These are phyloP conservation scores for Populus hybrid DNA, from an alignment of 441 rosid genomes.

Conservation along the genomic window DNA sequence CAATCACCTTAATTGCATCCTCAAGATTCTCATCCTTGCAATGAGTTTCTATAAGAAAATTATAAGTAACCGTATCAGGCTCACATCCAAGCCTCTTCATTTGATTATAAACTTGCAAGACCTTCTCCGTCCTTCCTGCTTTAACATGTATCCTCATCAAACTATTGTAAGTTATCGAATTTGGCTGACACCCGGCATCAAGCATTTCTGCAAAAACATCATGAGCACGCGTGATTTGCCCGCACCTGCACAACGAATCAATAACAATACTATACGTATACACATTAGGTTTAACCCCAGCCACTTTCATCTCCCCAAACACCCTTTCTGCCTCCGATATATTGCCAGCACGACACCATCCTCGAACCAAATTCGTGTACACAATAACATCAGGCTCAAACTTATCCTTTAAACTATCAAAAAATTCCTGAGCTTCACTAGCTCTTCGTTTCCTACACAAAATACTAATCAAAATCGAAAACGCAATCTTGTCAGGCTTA, in stretches of 20 bases:
- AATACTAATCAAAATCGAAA: slow-evolving; percentile 61
- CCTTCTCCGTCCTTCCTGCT: slow-evolving; percentile 82
- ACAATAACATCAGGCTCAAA: slow-evolving; percentile 75
- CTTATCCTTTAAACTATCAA: slow-evolving; percentile 51
- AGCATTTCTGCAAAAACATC: slow-evolving; percentile 89
- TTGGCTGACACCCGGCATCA: slow-evolving; percentile 61
- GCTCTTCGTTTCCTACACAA: slow-evolving; percentile 74
- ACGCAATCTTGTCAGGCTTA: slow-evolving; percentile 67
- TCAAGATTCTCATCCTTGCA: slow-evolving; percentile 73
- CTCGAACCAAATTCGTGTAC: slow-evolving; percentile 72
- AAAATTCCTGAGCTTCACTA: slow-evolving; percentile 71
- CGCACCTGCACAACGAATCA: slow-evolving; percentile 76
- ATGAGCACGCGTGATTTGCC: slow-evolving; percentile 76
- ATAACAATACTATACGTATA: slow-evolving; percentile 81
- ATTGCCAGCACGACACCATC: slow-evolving; percentile 82
- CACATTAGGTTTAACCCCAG: slow-evolving; percentile 75
- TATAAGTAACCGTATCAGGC: slow-evolving; percentile 63
- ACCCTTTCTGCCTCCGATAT: slow-evolving; percentile 67
- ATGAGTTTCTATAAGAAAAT: slow-evolving; percentile 67
- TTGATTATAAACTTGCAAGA: slow-evolving; percentile 84
- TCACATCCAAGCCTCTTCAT: slow-evolving; percentile 69
- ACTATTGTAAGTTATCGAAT: slow-evolving; percentile 73
- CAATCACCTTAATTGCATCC: slow-evolving; percentile 61
- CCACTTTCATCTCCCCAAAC: slow-evolving; percentile 71
- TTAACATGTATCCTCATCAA: slow-evolving; percentile 88